Percentiles rank a stretch among this genome's conserved stretches.
Evolutionary conservation across 2,329 filamentous ascomycete species (phyloP).

Genomic region (Didymella exigua): DNA sequence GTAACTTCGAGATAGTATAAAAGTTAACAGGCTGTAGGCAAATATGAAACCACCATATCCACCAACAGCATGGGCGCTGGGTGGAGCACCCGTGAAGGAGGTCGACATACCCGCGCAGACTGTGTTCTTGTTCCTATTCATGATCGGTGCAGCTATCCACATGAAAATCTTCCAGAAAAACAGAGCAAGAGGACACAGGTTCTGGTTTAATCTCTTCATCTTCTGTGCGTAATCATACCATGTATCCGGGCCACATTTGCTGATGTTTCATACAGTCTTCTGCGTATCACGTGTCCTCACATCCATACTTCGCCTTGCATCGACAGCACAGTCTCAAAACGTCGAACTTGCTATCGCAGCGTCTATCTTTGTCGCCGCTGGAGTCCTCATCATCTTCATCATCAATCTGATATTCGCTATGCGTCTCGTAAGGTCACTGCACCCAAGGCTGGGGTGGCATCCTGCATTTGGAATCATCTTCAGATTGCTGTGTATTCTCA

Average conservation of each 20-base stretch:
- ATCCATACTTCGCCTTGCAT: conserved; percentile 46
- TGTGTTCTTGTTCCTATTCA: conserved; percentile 51
- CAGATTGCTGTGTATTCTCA: conserved; percentile 62
- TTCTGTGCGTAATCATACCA: conserved; percentile 39
- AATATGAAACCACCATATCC: conserved; percentile 35
- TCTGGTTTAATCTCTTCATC: conserved; percentile 48
- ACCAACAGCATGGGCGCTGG: conserved; percentile 41
- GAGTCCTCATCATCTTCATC: conserved; percentile 75
- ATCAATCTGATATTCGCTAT: conserved; percentile 79
- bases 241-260: background rate
- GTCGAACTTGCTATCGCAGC: conserved; percentile 62
- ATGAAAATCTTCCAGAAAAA: conserved; percentile 52
- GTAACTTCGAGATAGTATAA: too few relatives aligned
- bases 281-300: conserved; percentile 53
- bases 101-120: conserved; percentile 51
- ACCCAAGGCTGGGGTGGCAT: conserved; percentile 74
- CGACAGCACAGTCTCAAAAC: conserved; percentile 45
- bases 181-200: conserved; percentile 47
- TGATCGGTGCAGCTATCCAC: conserved; percentile 47
- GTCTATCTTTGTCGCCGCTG: conserved; percentile 73
- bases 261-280: conserved; percentile 39
- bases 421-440: conserved; percentile 73
- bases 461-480: conserved; percentile 59
- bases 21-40: conserved; percentile 23
- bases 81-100: conserved; percentile 44